Evolutionary conservation across 257 asterid genomes (phyloP).

Genomic region (Cruciata laevipes): DNA sequence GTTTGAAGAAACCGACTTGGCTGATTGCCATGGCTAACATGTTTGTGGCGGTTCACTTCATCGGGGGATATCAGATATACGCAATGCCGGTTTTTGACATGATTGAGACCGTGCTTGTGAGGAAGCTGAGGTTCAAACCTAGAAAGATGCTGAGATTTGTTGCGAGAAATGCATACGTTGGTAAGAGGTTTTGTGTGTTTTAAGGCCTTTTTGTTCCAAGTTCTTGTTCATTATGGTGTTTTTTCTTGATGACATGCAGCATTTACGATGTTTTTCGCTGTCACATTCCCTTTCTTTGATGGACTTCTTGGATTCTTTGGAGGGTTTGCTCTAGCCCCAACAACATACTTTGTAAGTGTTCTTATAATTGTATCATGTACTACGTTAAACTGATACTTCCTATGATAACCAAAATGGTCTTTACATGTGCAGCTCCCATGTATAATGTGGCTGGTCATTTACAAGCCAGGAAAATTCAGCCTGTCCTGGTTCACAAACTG

Average conservation of each 20-base stretch:
- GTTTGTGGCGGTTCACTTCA: slow-evolving; percentile 82
- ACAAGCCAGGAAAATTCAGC: slow-evolving; percentile 34
- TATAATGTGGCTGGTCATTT: slow-evolving; percentile 40
- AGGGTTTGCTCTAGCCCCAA: slow-evolving; percentile 94
- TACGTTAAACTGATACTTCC: not conserved
- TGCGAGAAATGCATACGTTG: slow-evolving; percentile 60
- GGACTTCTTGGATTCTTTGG: slow-evolving; percentile 91
- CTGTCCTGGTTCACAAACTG: slow-evolving; percentile 40
- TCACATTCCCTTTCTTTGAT: slow-evolving; percentile 86
- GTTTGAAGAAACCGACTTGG: slow-evolving; percentile 63
- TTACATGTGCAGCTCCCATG: slow-evolving; percentile 35
- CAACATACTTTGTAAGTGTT: slow-evolving; percentile 78
- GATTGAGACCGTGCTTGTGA: slow-evolving; percentile 72
- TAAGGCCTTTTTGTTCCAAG: not conserved
- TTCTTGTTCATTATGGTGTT: not conserved
- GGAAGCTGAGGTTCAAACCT: slow-evolving; percentile 59
- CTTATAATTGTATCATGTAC: not conserved
- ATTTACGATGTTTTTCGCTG: slow-evolving; percentile 74
- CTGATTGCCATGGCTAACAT: slow-evolving; percentile 90
- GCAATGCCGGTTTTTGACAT: slow-evolving; percentile 96
- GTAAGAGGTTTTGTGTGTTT: slow-evolving; percentile 43
- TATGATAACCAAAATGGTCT: not conserved
- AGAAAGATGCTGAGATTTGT: slow-evolving; percentile 58
- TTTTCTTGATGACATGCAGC: slow-evolving; percentile 33
- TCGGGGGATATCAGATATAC: slow-evolving; percentile 93